Evolutionary conservation across 768 basidiomycete species (phyloP), one percentile per base, ranked within the genome.

Genomic region (Daedalea quercina): DNA sequence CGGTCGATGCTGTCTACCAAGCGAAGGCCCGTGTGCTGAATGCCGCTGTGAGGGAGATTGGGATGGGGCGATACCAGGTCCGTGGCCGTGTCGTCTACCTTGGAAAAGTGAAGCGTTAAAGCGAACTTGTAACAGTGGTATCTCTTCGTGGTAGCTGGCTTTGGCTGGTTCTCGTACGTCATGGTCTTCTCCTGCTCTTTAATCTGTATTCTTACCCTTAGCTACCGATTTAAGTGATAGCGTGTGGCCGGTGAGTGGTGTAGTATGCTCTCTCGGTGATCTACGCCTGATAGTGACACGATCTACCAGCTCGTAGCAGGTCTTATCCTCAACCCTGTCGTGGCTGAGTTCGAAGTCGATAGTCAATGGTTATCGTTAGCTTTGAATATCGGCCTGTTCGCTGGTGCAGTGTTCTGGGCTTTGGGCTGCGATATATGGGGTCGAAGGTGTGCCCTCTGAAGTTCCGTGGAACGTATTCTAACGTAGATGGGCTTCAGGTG

Each of bases 131-230:
- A 20, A n/a, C 46, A 86, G 83, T 84, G 80, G 72, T 69, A 70
- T 53, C 63, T 88, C 33, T 87, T 88, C 63, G 51, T 79, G 48
- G 82, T 85, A 25, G 76, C 84, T 17, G 86, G 84, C 1, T 86
- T 88, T 67, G 86, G 86, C 48, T 87, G 84, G 85, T 76, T 87
- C 54, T 79, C 83, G 84, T 85, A 64, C 65, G 83, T 73, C 13
- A 9, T 24, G 12, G 24, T 4, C 34, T 23, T 17, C 24, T 3
- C 2, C 20, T 15, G 44, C 23, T 25, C 4, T 35, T 50, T 49
- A n/a, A 4, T n/a, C 19, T 45, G 3, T 37, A 17, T 12, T 11
- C 31, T 42, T 8, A 17, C 19, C 11, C 44, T 6, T 15, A 12
- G 11, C 42, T 47, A 37, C 46, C 37, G 33, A 9, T 31, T 50